Evolutionary conservation across 225 moss, liverwort and hornwort species (phyloP).

Genomic region (Physcomitrellopsis africana): DNA sequence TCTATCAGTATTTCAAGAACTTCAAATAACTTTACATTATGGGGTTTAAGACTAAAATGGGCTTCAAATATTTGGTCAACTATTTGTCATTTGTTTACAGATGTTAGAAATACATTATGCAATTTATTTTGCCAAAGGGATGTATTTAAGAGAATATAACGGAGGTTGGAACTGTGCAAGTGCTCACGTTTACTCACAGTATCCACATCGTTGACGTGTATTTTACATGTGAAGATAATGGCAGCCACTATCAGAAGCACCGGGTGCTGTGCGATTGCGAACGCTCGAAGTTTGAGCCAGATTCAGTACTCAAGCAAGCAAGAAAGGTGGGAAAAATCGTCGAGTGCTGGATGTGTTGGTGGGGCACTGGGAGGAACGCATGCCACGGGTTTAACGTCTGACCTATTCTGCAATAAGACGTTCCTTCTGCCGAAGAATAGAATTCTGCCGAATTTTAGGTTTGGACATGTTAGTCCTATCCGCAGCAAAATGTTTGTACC

Average conservation of each 20-base stretch:
- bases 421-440: slow-evolving; percentile 22
- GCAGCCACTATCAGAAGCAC: slow-evolving; percentile 43
- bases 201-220: not conserved
- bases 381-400: slow-evolving; percentile 32
- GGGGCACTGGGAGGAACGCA: slow-evolving; percentile 16
- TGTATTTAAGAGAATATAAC: too few relatives aligned
- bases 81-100: not conserved
- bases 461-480: slow-evolving; percentile 44
- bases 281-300: slow-evolving; percentile 16
- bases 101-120: too few relatives aligned
- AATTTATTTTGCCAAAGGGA: too few relatives aligned
- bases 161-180: too few relatives aligned
- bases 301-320: slow-evolving; percentile 25
- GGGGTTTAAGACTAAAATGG: not conserved
- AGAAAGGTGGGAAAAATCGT: slow-evolving; percentile 35
- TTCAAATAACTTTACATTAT: not conserved
- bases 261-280: slow-evolving; percentile 49
- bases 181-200: not conserved
- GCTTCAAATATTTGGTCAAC: not conserved
- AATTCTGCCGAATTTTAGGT: slow-evolving; percentile 30
- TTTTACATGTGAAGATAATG: slow-evolving; percentile 35
- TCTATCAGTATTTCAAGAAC: not conserved
- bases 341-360: slow-evolving; percentile 9
- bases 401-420: slow-evolving; percentile 34
- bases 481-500: slow-evolving; percentile 90